A percentile compares a stretch with the other conserved stretches of the same genome.
phyloP scores from a whole-genome alignment of 176 grass and related monocot species.

The Musa troglodytarum region DNA sequence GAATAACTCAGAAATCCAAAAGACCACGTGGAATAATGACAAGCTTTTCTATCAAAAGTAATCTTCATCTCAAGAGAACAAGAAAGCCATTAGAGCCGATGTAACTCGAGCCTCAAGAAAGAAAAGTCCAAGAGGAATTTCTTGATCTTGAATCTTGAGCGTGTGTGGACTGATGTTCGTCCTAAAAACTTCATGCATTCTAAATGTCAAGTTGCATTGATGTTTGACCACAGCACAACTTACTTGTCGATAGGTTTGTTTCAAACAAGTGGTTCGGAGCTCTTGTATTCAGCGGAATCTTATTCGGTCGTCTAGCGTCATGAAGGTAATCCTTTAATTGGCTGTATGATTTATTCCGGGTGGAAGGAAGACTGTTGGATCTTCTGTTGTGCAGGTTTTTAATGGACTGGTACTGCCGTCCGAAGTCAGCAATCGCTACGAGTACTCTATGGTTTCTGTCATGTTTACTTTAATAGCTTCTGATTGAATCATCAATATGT shows the following conservation, averaged over 20 bases:
- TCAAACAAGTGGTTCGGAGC: conserved; percentile 96
- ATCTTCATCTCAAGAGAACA: neutral
- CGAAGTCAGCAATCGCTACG: no score
- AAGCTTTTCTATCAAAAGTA: neutral
- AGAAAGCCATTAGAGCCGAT: neutral
- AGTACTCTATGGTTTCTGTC: no score
- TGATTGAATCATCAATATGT: no score
- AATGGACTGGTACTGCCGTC: no score
- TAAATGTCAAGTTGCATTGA: neutral
- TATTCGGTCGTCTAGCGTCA: conserved; percentile 50
- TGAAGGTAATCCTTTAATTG: conserved; percentile 22
- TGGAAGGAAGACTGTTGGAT: neutral
- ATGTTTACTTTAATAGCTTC: no score
- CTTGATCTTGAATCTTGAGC: neutral
- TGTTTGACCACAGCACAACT: neutral
- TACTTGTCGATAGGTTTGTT: conserved; percentile 48
- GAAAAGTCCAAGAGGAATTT: neutral
- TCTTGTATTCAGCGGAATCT: conserved; percentile 55
- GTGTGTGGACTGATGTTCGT: neutral
- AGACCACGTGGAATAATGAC: neutral
- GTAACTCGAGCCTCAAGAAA: neutral
- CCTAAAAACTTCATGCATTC: neutral
- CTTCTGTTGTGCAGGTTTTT: neutral
- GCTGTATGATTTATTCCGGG: neutral
- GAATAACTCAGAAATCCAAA: neutral